Conservation (phyloP, 176 grass and related monocot genomes). For the Triticum urartu region DNA sequence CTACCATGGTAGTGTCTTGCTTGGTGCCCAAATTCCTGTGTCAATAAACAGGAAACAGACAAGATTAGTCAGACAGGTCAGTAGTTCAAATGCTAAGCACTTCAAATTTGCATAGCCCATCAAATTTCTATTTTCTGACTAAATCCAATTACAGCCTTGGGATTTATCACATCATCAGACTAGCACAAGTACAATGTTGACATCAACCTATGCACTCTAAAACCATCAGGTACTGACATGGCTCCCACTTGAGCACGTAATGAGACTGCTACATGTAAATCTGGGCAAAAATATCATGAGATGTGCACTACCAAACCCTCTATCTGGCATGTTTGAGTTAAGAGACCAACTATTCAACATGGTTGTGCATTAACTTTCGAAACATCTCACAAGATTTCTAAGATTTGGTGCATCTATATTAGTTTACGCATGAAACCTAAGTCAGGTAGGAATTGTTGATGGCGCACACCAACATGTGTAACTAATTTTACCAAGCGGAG, state of each 20-base stretch:
- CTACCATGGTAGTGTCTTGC: slow-evolving; percentile 81
- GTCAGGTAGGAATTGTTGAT: background rate
- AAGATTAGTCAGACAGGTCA: slow-evolving; percentile 11
- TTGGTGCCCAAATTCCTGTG: slow-evolving; percentile 73
- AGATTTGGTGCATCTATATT: background rate
- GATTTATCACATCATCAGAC: background rate
- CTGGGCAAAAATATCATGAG: slow-evolving; percentile 1
- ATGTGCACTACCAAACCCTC: background rate
- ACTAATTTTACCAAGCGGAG: background rate
- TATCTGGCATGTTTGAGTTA: background rate
- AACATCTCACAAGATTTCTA: background rate
- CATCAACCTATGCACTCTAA: background rate
- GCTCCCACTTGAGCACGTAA: background rate
- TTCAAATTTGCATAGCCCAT: slow-evolving; percentile 13
- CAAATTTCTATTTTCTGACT: slow-evolving; percentile 2
- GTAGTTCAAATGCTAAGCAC: background rate
- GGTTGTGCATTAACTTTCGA: background rate
- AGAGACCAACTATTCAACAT: slow-evolving; percentile 14
- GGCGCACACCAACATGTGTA: background rate
- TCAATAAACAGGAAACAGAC: background rate
- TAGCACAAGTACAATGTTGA: background rate
- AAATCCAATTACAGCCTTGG: background rate
- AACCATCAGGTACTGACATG: background rate
- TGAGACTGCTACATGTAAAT: background rate
- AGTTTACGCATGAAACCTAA: background rate